A percentile compares a stretch with the other conserved stretches of the same genome.
Conservation (phyloP, 371 early-diverging fungal species). For the Nematocida minor region DNA sequence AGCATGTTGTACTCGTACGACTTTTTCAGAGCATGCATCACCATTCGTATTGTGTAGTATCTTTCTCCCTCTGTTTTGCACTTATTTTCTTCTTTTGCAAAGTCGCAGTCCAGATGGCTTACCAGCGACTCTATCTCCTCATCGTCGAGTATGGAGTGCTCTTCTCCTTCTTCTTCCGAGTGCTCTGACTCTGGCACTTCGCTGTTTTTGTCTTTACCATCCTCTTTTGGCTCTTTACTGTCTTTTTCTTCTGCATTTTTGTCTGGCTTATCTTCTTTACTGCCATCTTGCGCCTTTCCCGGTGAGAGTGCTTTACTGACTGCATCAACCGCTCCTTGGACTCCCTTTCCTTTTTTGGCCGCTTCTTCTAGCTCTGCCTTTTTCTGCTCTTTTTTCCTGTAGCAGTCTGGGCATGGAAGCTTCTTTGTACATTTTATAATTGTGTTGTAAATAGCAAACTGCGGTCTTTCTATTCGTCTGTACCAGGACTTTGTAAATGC, state of each 20-base stretch:
- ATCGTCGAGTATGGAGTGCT: neutral
- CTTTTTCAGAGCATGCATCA: slow-evolving; percentile 13
- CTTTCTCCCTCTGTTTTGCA: slow-evolving; percentile 6
- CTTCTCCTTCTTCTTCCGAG: neutral
- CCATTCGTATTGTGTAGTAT: slow-evolving; percentile 2
- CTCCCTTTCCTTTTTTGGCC: neutral
- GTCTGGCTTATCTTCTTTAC: neutral
- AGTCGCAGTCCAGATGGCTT: slow-evolving; percentile 28
- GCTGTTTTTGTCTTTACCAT: neutral
- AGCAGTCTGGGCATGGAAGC: slow-evolving; percentile 31
- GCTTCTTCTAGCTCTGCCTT: neutral
- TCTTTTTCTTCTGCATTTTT: slow-evolving; percentile 5
- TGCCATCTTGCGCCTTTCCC: neutral
- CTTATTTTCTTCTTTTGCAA: neutral
- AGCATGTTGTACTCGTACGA: slow-evolving; percentile 31
- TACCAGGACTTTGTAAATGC: slow-evolving; percentile 41
- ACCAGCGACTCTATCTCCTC: slow-evolving; percentile 18
- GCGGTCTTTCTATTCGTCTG: slow-evolving; percentile 17
- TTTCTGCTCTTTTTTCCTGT: neutral
- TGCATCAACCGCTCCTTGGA: neutral
- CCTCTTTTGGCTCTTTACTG: neutral
- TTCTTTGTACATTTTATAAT: slow-evolving; percentile 34
- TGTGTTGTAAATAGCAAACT: neutral
- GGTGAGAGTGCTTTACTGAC: neutral
- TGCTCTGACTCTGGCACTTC: neutral